Evolutionary conservation across 768 basidiomycete genomes (phyloP).

Genomic region (Agrocybe praecox): DNA sequence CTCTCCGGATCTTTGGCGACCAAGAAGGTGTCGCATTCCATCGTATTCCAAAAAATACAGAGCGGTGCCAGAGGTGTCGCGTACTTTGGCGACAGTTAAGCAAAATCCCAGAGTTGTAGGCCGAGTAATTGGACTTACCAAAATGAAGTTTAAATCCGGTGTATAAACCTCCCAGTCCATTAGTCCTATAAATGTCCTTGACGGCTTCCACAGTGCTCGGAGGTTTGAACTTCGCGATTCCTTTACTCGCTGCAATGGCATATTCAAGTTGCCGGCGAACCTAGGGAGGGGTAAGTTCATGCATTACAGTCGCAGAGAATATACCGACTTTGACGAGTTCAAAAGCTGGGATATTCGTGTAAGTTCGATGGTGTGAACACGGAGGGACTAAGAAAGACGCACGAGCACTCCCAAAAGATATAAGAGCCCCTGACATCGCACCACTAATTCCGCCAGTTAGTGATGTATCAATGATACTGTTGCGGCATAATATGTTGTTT

Average conservation of each 20-base stretch:
- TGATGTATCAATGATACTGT: conserved; percentile 69
- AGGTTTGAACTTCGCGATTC: conserved; percentile 68
- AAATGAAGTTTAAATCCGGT: conserved; percentile 90
- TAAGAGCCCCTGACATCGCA: conserved; percentile 85
- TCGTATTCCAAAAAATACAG: conserved; percentile 96
- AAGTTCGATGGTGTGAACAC: background rate
- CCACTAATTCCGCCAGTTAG: conserved; percentile 83
- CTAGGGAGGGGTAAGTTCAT: conserved; percentile 36
- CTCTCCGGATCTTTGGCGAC: conserved; percentile 74
- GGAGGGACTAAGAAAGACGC: conserved; percentile 35
- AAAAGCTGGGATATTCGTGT: conserved; percentile 56
- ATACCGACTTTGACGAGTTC: conserved; percentile 87
- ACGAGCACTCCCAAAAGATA: conserved; percentile 90
- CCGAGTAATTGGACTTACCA: conserved; percentile 40
- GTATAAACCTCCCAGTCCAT: conserved; percentile 70
- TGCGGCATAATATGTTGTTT: conserved; percentile 57
- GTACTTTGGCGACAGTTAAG: conserved; percentile 48
- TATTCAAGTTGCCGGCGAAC: conserved; percentile 92
- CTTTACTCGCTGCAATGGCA: conserved; percentile 83
- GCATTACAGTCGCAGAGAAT: background rate
- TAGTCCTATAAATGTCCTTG: conserved; percentile 69
- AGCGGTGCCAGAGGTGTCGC: conserved; percentile 88
- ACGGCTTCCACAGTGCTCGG: conserved; percentile 71
- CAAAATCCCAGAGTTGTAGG: background rate
- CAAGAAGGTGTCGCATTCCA: conserved; percentile 84